Conservation (phyloP, 148 eudicot species). For the Camellia sinensis region DNA sequence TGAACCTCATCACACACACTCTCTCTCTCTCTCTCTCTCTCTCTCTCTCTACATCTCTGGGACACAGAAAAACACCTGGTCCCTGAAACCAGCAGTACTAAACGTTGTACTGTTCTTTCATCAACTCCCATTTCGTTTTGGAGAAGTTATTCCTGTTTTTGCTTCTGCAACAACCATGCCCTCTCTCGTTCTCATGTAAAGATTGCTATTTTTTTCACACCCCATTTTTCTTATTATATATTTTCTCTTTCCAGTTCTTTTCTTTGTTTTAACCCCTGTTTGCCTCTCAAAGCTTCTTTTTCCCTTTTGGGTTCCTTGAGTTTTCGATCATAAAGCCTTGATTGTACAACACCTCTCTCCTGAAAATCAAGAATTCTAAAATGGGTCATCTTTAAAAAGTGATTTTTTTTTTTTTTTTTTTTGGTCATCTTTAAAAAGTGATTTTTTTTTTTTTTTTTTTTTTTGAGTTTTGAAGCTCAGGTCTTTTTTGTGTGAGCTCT, state of each 20-base stretch:
- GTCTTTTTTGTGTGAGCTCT: neutral
- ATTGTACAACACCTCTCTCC: neutral
- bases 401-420: neutral
- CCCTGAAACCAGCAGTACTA: constrained; percentile 34
- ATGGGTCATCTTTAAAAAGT: constrained; percentile 12
- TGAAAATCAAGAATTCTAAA: neutral
- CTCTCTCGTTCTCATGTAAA: constrained; percentile 2
- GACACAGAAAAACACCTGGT: constrained; percentile 40
- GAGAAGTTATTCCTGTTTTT: constrained; percentile 14
- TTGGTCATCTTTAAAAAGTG: constrained; percentile 16
- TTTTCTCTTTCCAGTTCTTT: neutral
- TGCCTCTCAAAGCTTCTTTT: neutral
- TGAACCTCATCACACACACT: neutral
- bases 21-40: constrained; percentile 13
- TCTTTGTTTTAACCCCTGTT: neutral
- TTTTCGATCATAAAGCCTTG: constrained; percentile 5
- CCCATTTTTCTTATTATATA: neutral
- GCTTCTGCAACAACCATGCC: constrained; percentile 12
- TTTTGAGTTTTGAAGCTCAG: neutral
- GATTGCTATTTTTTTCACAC: constrained; percentile 10
- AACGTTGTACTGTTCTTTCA: constrained; percentile 15
- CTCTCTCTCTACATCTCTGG: constrained; percentile 27
- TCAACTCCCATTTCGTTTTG: constrained; percentile 7
- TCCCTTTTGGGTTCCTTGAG: neutral
- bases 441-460: neutral